Base-by-base conservation (phyloP, 495 filamentous ascomycete species). In the Podospora sp. region DNA sequence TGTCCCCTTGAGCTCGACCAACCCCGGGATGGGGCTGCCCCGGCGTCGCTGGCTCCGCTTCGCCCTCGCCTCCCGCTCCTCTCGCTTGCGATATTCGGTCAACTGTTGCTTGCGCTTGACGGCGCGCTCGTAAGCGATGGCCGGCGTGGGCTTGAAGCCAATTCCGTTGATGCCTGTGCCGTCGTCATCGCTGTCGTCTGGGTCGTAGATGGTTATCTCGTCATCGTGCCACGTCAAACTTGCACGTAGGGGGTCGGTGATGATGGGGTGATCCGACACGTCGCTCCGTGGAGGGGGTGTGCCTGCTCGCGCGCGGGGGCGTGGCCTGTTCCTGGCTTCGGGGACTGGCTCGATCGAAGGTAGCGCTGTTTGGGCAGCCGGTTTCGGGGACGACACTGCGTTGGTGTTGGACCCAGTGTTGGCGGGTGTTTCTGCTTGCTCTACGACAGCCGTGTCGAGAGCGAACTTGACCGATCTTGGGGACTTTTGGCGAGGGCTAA, bases 81-180 rank as follows among this genome's bases (percentile, higher is more conserved):
- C 93, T 2, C 94, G 83, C 63, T 84, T 88, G 73, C 86, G 88
- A 83, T 94, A 98, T 58, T 96, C 92, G 58, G 87, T 85, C 55
- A 98, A 83, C 78, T 98, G 94, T 77, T 90, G 88, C 71, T 87
- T 85, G 66, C 94, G 84, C 75, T 87, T 90, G 75, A 93, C 86
- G 7, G 86, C 83, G 63, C 94, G 83, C 26, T 88, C 87, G 76
- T 91, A 89, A 0, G 92, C 94, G 33, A 93, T 88, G 35, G 91
- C 90, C 20, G 93, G 85, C 9, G 93, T 97, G 0, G 94, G 94
- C 68, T 87, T 90, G 78, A 96, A 97, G 1, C 94, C 94, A 72
- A 98, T 90, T 16, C 94, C 94, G 76, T 96, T 92, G 69, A 93
- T 91, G 46, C 90, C 90, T 40, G 90, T 90, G 26, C 90, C 90